phyloP scores from a whole-genome alignment of 2,329 filamentous ascomycete species.

The Colletotrichum sansevieriae region DNA sequence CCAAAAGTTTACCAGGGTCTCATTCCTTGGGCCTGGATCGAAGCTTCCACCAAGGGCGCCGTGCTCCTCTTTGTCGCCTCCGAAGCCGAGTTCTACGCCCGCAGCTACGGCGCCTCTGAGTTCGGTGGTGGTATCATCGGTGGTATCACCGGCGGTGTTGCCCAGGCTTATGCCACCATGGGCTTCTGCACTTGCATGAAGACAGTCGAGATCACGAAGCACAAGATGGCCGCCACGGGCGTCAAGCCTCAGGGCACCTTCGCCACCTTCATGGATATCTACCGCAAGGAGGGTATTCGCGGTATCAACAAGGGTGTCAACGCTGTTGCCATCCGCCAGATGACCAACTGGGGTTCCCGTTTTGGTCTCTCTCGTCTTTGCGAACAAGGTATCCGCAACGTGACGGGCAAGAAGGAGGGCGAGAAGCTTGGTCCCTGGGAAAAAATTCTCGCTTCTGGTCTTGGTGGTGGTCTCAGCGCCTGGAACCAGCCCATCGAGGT shows the following conservation, averaged over 20 bases:
- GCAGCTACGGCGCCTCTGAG: constrained; percentile 83
- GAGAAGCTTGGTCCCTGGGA: constrained; percentile 84
- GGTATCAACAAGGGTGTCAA: constrained; percentile 99
- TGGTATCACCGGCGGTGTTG: constrained; percentile 93
- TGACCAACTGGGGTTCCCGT: constrained; percentile 98
- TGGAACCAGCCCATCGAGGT: constrained; percentile 99
- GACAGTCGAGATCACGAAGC: constrained; percentile 99
- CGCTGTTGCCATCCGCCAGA: constrained; percentile 97
- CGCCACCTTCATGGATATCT: constrained; percentile 96
- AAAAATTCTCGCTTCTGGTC: constrained; percentile 87
- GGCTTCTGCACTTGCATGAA: constrained; percentile 99
- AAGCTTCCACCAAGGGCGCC: constrained; percentile 99
- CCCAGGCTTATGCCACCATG: constrained; percentile 99
- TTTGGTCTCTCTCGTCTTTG: constrained; percentile 95
- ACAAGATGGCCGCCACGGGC: constrained; percentile 89
- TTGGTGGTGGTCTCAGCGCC: constrained; percentile 94
- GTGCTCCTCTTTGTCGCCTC: constrained; percentile 99
- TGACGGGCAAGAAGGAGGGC: constrained; percentile 82
- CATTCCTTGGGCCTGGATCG: constrained; percentile 99
- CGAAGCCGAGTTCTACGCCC: constrained; percentile 96
- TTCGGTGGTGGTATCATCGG: constrained; percentile 91
- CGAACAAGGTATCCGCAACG: constrained; percentile 85
- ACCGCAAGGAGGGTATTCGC: constrained; percentile 90
- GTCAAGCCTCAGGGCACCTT: constrained; percentile 91
- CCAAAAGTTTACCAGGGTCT: constrained; percentile 94